Base-by-base conservation (phyloP, 495 filamentous ascomycete species). In the Aspergillus nidulans region DNA sequence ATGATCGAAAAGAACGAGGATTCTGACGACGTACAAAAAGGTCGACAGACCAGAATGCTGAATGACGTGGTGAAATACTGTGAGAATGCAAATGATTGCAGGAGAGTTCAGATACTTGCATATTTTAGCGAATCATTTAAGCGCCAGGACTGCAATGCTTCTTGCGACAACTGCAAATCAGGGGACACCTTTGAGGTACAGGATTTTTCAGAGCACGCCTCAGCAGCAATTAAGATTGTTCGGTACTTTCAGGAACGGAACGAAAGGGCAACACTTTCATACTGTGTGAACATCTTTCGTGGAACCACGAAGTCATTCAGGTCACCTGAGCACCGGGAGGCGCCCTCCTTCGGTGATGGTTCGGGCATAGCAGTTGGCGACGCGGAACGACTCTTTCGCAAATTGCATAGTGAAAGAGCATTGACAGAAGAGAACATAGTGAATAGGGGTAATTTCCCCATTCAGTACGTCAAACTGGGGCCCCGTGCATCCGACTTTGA, bases 101-200 rank as follows among this genome's bases (percentile, higher is more conserved):
- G 94, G 34, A 79, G 95, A 39, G 87, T 88, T 1, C 88, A 97
- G 67, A 84, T 99, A 18, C 81, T 99, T 21, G 81, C 79, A 4
- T 97, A 99, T 66, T 99, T 99, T 70, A 89, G 86, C 32, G 95
- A 99, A 67, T 66, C 73, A 4, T 97, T 96, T 63, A 73, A 79
- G 8, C 75, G 75, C 38, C 79, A 85, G 10, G 74, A 88, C 36
- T 99, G 94, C 69, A 76, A 82, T 21, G 66, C 71, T 28, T 78
- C 77, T 8, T 99, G 94, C 70, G 94, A 97, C 63, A 96, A 95
- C 57, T 98, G 94, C 76, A 81, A 75, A 39, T 87, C 85, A 2
- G 83, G 79, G 44, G 75, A 66, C 55, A 73, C 77, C 3, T 91
- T 88, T 63, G 83, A 91, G 58, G 68, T 75, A 16, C 77, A 80